These are phyloP conservation scores for Lactarius akahatsu DNA, from an alignment of 768 basidiomycete species.

Conservation along the genomic window DNA sequence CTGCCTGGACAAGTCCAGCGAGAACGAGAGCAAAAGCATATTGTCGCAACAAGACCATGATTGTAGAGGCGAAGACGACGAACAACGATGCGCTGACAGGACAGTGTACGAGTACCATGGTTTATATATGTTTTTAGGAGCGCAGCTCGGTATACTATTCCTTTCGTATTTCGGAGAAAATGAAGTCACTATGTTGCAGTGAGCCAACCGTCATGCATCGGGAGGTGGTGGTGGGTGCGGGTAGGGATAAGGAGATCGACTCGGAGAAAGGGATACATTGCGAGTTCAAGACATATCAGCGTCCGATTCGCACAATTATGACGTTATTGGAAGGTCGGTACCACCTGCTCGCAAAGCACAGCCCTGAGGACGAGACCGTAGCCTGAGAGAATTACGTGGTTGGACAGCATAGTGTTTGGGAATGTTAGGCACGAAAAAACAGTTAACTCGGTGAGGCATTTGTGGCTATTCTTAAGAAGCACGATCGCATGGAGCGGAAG, in stretches of 20 bases:
- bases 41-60: constrained; percentile 5
- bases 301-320: background rate
- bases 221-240: background rate
- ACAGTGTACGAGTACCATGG: background rate
- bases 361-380: background rate
- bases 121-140: background rate
- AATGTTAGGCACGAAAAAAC: background rate
- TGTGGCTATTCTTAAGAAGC: background rate
- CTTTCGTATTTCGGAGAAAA: background rate
- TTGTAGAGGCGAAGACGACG: background rate
- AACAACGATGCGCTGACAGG: background rate
- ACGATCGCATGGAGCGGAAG: background rate
- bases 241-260: background rate
- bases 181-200: background rate
- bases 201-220: background rate
- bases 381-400: background rate
- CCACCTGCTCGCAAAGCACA: background rate
- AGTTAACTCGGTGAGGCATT: background rate
- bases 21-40: background rate
- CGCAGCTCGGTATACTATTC: background rate
- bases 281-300: background rate
- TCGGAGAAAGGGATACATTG: background rate
- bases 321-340: background rate
- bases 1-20: constrained; percentile 1
- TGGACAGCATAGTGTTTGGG: background rate